Conservation (phyloP, 2,329 filamentous ascomycete species). For the Diaporthe destruens region DNA sequence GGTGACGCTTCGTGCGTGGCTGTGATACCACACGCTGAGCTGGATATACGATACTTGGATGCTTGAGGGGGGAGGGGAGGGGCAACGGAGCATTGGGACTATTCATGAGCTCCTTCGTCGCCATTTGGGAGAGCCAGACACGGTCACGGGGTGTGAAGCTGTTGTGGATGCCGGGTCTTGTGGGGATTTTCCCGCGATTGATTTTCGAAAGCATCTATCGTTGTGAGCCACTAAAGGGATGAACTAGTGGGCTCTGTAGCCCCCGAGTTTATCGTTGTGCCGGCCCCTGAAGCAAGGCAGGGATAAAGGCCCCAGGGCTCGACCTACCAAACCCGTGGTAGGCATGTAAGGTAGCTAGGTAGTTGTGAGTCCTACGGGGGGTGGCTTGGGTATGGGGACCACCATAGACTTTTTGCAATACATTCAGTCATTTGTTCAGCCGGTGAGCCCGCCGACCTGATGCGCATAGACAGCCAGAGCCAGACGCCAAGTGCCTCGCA, state of each 20-base stretch:
- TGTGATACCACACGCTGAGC: conserved; percentile 25
- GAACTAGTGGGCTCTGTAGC: neutral
- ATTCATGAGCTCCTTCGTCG: conserved; percentile 5
- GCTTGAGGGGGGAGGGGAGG: too few relatives aligned
- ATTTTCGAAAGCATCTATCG: conserved; percentile 16
- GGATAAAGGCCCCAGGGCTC: conserved; percentile 17
- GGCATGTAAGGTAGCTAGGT: conserved; percentile 2
- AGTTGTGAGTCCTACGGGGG: conserved; percentile 6
- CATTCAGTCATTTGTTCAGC: conserved; percentile 30
- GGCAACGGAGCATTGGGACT: conserved; percentile 11
- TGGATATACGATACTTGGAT: conserved; percentile 22
- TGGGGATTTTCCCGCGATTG: conserved; percentile 11
- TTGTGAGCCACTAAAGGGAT: conserved; percentile 10
- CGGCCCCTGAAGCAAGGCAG: conserved; percentile 10
- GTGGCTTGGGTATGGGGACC: conserved; percentile 11
- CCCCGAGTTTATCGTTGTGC: conserved; percentile 20
- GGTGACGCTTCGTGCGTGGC: conserved; percentile 10
- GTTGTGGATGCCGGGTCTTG: conserved; percentile 19
- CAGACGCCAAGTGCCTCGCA: neutral
- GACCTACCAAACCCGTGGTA: neutral
- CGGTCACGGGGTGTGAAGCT: neutral
- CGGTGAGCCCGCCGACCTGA: neutral
- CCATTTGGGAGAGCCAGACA: conserved; percentile 10
- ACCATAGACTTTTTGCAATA: conserved; percentile 33
- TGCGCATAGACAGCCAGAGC: neutral